These are phyloP conservation scores for Crucihimalaya himalaica DNA, from an alignment of 345 rosid species.

Conservation along the genomic window DNA sequence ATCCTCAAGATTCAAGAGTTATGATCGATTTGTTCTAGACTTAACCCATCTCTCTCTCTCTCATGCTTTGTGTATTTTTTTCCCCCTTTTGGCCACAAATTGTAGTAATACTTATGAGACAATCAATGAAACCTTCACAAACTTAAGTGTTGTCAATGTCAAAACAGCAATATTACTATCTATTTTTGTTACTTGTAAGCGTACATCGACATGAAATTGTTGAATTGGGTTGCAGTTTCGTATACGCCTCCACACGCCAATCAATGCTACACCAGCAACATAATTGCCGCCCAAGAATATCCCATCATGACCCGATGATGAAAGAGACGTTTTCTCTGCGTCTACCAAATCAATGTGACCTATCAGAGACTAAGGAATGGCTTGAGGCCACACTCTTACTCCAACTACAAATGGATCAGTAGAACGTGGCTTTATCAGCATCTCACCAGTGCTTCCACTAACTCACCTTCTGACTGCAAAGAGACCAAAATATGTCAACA, in stretches of 20 bases:
- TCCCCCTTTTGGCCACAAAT: background rate
- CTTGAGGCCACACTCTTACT: too few relatives aligned
- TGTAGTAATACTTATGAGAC: background rate
- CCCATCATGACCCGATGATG: constrained; percentile 54
- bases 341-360: constrained; percentile 75
- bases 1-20: constrained; percentile 42
- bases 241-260: constrained; percentile 76
- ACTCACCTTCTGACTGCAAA: too few relatives aligned
- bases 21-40: constrained; percentile 33
- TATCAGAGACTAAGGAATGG: constrained; percentile 53
- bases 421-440: too few relatives aligned
- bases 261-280: constrained; percentile 80
- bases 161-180: constrained; percentile 1
- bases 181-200: constrained; percentile 48
- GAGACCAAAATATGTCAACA: too few relatives aligned
- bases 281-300: constrained; percentile 77
- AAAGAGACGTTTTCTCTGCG: constrained; percentile 52
- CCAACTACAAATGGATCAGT: too few relatives aligned
- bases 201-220: constrained; percentile 55
- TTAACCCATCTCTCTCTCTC: background rate
- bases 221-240: constrained; percentile 67
- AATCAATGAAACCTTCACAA: constrained; percentile 2
- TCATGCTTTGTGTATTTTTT: background rate
- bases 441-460: too few relatives aligned
- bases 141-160: background rate